These are phyloP conservation scores for Coffea humblotiana DNA, from an alignment of 305 asterid genomes.

Conservation along the genomic window DNA sequence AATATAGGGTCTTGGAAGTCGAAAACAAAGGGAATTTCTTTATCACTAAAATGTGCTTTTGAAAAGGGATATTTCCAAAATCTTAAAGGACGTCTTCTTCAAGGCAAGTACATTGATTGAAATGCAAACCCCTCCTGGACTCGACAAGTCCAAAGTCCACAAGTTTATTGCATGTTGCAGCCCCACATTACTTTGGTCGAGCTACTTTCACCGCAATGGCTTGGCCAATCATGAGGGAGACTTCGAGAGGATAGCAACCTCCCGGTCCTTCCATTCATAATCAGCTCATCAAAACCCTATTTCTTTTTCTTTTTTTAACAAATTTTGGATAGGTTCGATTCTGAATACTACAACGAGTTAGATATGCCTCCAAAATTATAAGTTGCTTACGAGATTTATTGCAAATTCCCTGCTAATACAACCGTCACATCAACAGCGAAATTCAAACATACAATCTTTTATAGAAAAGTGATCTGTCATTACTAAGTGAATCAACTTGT, in stretches of 20 bases:
- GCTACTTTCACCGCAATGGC: slow-evolving; percentile 11
- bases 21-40: slow-evolving; percentile 38
- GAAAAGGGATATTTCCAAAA: slow-evolving; percentile 23
- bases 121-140: slow-evolving; percentile 7
- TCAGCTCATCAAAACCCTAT: not conserved
- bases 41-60: slow-evolving; percentile 32
- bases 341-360: too few species aligned
- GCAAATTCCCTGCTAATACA: too few species aligned
- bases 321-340: too few species aligned
- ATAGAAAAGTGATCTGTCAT: too few species aligned
- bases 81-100: slow-evolving; percentile 21
- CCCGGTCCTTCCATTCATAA: not conserved
- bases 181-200: slow-evolving; percentile 26
- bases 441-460: too few species aligned
- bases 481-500: too few species aligned
- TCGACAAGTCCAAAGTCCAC: slow-evolving; percentile 2
- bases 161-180: not conserved
- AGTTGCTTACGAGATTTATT: too few species aligned
- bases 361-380: too few species aligned
- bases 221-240: slow-evolving; percentile 1
- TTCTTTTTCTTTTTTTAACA: not conserved
- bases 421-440: too few species aligned
- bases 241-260: not conserved
- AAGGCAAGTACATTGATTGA: slow-evolving; percentile 15
- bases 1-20: slow-evolving; percentile 25